phyloP scores from a whole-genome alignment of 495 filamentous ascomycete genomes.

The Letharia columbiana region DNA sequence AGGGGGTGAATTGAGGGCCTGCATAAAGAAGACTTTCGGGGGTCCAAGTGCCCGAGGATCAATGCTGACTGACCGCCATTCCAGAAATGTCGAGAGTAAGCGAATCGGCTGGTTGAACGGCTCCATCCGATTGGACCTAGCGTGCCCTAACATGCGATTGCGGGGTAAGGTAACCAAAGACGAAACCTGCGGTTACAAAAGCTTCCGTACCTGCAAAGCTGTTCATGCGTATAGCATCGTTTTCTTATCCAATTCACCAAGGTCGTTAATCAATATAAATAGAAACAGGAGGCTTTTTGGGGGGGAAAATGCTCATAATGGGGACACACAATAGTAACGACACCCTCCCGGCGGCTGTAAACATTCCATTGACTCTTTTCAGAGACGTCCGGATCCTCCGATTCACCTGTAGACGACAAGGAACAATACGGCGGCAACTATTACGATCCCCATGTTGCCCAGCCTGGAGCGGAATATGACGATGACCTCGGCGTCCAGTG shows the following conservation, averaged over 20 bases:
- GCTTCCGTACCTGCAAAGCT: not conserved
- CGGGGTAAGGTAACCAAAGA: constrained; percentile 9
- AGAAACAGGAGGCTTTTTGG: not conserved
- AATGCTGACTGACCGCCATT: too few relatives aligned
- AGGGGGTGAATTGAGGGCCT: not conserved
- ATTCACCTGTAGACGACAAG: constrained; percentile 14
- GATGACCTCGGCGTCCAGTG: constrained; percentile 36
- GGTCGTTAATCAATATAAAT: too few relatives aligned
- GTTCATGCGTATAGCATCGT: not conserved
- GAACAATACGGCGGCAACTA: constrained; percentile 21
- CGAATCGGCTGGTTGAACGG: not conserved
- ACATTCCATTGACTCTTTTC: not conserved
- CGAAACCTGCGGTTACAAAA: too few relatives aligned
- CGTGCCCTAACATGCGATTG: not conserved
- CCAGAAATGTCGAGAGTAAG: too few relatives aligned
- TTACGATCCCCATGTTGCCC: constrained; percentile 28
- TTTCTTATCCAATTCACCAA: not conserved
- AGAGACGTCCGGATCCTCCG: constrained; percentile 18
- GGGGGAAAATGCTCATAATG: not conserved
- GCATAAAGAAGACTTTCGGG: not conserved
- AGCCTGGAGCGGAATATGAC: constrained; percentile 28
- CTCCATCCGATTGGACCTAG: not conserved
- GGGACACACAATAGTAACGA: constrained; percentile 7
- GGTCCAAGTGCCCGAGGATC: not conserved
- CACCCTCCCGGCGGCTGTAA: not conserved